Percentiles rank a stretch among this genome's conserved stretches.
Evolutionary conservation across 768 basidiomycete species (phyloP).

Genomic region (Serendipita sp.): DNA sequence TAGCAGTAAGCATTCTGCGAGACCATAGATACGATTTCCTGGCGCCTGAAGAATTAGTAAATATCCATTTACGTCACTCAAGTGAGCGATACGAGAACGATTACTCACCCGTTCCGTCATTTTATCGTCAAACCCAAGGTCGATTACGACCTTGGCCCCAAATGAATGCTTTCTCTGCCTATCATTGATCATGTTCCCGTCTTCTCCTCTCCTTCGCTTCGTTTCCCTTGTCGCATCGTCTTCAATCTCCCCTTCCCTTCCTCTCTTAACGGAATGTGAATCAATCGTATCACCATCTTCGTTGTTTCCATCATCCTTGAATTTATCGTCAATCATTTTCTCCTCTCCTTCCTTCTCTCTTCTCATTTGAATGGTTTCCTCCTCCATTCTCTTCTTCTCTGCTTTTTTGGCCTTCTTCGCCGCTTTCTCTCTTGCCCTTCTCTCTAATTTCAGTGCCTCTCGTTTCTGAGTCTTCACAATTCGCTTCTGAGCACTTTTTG

Average conservation of each 20-base stretch:
- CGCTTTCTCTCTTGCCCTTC: conserved; percentile 61
- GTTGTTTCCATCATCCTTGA: not conserved
- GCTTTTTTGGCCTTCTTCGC: conserved; percentile 43
- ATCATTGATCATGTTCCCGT: conserved; percentile 19
- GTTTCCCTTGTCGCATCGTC: conserved; percentile 15
- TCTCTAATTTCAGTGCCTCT: conserved; percentile 52
- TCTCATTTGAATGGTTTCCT: conserved; percentile 18
- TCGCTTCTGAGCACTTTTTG: conserved; percentile 68
- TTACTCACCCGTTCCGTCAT: conserved; percentile 80
- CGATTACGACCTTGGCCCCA: conserved; percentile 59
- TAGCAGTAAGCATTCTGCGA: conserved; percentile 89
- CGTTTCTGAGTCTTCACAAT: conserved; percentile 54
- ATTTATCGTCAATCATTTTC: conserved; percentile 3
- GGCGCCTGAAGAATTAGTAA: conserved; percentile 10
- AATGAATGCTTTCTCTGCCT: conserved; percentile 22
- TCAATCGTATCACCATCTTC: conserved; percentile 15
- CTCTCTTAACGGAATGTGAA: not conserved
- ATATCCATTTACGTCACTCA: too few relatives aligned
- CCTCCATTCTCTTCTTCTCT: conserved; percentile 36
- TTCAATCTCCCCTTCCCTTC: conserved; percentile 19
- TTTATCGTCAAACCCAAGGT: conserved; percentile 82
- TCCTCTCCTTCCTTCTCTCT: conserved; percentile 26
- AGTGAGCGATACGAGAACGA: conserved; percentile 6
- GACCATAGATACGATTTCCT: conserved; percentile 85
- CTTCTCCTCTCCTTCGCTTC: not conserved